Conservation (phyloP, 768 basidiomycete genomes). For the Leucocoprinus leucothites region DNA sequence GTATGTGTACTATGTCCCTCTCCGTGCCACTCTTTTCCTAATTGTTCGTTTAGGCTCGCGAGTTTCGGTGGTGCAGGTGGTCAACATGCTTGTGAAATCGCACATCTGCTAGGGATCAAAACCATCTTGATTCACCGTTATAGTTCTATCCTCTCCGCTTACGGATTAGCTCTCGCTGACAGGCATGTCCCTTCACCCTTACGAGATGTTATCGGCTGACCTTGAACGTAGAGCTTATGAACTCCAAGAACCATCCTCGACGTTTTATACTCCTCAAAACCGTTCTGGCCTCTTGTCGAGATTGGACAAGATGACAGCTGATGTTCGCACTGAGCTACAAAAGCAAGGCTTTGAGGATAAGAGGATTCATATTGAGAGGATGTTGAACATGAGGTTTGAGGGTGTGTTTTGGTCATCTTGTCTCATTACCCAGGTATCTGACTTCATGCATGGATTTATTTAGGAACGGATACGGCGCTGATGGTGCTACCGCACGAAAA, state of each 20-base stretch:
- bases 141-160: slow-evolving; percentile 91
- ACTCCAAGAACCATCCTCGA: slow-evolving; percentile 85
- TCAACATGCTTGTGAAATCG: slow-evolving; percentile 93
- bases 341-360: slow-evolving; percentile 79
- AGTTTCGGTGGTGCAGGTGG: slow-evolving; percentile 91
- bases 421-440: neutral
- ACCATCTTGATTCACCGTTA: slow-evolving; percentile 88
- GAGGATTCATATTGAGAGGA: slow-evolving; percentile 72
- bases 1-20: slow-evolving; percentile 25
- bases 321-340: slow-evolving; percentile 64
- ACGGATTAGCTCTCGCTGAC: slow-evolving; percentile 90
- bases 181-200: slow-evolving; percentile 29
- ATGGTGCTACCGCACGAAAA: slow-evolving; percentile 66
- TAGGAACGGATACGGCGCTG: slow-evolving; percentile 85
- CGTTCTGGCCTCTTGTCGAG: slow-evolving; percentile 53
- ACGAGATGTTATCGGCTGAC: neutral
- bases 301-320: slow-evolving; percentile 62
- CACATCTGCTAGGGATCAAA: slow-evolving; percentile 79
- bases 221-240: slow-evolving; percentile 62
- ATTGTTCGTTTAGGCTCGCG: slow-evolving; percentile 53
- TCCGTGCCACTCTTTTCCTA: neutral
- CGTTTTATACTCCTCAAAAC: slow-evolving; percentile 66
- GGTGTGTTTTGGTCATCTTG: neutral
- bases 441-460: neutral
- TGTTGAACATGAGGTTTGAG: slow-evolving; percentile 91